These are phyloP conservation scores for Xeromyces bisporus DNA, from an alignment of 495 filamentous ascomycete species.

Conservation along the genomic window DNA sequence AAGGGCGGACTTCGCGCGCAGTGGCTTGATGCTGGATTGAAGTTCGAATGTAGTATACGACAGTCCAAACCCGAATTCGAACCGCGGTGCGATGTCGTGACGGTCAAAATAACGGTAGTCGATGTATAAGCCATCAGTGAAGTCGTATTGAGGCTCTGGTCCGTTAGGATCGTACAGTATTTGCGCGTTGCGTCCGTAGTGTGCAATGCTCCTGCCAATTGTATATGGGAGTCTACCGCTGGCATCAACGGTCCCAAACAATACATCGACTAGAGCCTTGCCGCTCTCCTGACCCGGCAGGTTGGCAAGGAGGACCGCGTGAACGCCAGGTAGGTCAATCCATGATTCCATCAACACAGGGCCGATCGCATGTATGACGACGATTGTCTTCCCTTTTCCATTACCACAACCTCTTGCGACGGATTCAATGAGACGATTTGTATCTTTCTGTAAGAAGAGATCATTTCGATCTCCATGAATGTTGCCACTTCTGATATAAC, in stretches of 20 bases:
- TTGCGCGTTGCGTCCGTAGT: constrained; percentile 68
- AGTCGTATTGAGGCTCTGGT: constrained; percentile 66
- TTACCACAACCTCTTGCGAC: constrained; percentile 56
- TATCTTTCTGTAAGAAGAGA: constrained; percentile 58
- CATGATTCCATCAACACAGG: constrained; percentile 73
- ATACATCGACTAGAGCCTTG: constrained; percentile 63
- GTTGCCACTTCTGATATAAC: constrained; percentile 42
- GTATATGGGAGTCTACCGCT: constrained; percentile 84
- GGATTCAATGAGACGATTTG: constrained; percentile 51
- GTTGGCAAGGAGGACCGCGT: constrained; percentile 71
- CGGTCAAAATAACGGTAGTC: constrained; percentile 59
- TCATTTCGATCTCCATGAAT: constrained; percentile 73
- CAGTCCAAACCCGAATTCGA: constrained; percentile 64
- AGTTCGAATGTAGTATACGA: constrained; percentile 72
- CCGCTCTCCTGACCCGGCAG: constrained; percentile 86
- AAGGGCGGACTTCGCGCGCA: constrained; percentile 40
- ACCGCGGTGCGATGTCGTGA: constrained; percentile 44
- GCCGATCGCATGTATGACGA: constrained; percentile 82
- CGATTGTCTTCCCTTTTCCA: constrained; percentile 53
- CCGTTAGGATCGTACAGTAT: constrained; percentile 60
- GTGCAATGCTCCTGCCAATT: constrained; percentile 58
- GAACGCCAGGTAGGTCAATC: constrained; percentile 63
- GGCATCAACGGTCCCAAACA: constrained; percentile 74
- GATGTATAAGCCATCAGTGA: constrained; percentile 57
- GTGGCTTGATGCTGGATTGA: constrained; percentile 34